phyloP scores from a whole-genome alignment of 176 grass and related monocot genomes.

The Triticum urartu region DNA sequence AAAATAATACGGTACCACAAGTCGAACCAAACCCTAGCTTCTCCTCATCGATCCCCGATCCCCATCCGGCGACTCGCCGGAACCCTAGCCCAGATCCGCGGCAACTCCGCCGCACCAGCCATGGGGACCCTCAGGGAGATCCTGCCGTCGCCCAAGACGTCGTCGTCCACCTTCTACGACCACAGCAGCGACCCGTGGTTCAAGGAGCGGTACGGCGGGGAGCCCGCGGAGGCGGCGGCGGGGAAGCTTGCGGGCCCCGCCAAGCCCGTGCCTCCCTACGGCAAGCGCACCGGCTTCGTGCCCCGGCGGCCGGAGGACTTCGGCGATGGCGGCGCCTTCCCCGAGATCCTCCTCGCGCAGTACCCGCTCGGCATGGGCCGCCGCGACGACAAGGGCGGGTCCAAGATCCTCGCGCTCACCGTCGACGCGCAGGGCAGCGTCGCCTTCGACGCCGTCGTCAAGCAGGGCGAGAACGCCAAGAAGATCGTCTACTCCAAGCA shows the following conservation, averaged over 20 bases:
- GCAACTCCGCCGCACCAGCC: not conserved
- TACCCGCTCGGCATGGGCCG: slow-evolving; percentile 90
- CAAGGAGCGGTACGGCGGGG: slow-evolving; percentile 80
- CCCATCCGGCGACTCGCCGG: slow-evolving; percentile 33
- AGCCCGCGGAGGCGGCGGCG: slow-evolving; percentile 7
- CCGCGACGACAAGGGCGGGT: slow-evolving; percentile 80
- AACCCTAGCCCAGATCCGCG: slow-evolving; percentile 40
- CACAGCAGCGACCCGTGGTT: slow-evolving; percentile 92
- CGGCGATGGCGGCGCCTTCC: slow-evolving; percentile 85
- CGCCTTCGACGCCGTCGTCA: slow-evolving; percentile 92
- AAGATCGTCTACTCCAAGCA: slow-evolving; percentile 97
- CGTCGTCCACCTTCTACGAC: slow-evolving; percentile 64
- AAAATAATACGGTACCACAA: not conserved
- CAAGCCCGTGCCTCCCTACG: slow-evolving; percentile 60
- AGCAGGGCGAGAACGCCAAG: slow-evolving; percentile 88
- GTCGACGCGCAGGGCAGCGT: slow-evolving; percentile 81
- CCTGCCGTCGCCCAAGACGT: slow-evolving; percentile 61
- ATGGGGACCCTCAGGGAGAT: slow-evolving; percentile 80
- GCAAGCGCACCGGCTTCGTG: slow-evolving; percentile 72
- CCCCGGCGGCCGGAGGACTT: slow-evolving; percentile 79
- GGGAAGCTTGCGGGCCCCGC: slow-evolving; percentile 27
- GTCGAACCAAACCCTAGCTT: slow-evolving; percentile 50
- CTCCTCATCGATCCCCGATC: slow-evolving; percentile 16
- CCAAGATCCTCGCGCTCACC: slow-evolving; percentile 86
- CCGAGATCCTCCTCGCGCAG: slow-evolving; percentile 89